Evolutionary conservation across 78 protist species (phyloP), one percentile per base, ranked within the genome.

Genomic region (Dictyostelium intermedium): DNA sequence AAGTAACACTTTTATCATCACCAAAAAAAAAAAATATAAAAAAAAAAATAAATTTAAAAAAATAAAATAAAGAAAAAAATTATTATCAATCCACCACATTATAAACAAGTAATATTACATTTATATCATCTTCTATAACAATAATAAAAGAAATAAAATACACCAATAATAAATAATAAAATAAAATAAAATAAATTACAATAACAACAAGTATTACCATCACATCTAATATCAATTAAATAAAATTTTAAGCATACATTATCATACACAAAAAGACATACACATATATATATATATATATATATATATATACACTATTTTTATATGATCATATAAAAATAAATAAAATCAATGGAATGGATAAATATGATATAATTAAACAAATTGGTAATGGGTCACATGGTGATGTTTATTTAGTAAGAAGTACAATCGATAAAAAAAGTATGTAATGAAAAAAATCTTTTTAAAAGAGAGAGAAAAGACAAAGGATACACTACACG

Each of bases 371-470:
- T 20, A 87, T 18, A 18, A 79, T 87, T 10, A 87, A 87, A 63
- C 93, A 76, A 11, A 63, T 87, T 76, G 93, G 93, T 27, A 78
- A 14, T 30, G 96, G 96, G 13, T 92, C 96, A 3, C 85, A 92
- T 92, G 96, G 96, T 14, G 91, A 92, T 3, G 96, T 92, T 30
- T 82, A 74, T 78, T 45, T 91, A 14, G 96, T 92, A n/a, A 25
- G 91, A 39, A 92, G 85, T 47, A 83, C 18, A 14, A 32, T 43
- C 20, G 83, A 78, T 32, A 85, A 50, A 47, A 82, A 20, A 45
- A 82, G 63, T 85, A 85, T 80, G 96, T 92, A 11, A n/a, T 84
- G 81, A 92, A 92, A 50, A 92, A 84, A 83, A 92, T 92, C 2
- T 81, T 72, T 37, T 45, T 92, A 34, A 83, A 78, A 27, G 91